Evolutionary conservation across 805 yeast species (phyloP), one percentile per base, ranked within the genome.

Genomic region (Pichia heedii): DNA sequence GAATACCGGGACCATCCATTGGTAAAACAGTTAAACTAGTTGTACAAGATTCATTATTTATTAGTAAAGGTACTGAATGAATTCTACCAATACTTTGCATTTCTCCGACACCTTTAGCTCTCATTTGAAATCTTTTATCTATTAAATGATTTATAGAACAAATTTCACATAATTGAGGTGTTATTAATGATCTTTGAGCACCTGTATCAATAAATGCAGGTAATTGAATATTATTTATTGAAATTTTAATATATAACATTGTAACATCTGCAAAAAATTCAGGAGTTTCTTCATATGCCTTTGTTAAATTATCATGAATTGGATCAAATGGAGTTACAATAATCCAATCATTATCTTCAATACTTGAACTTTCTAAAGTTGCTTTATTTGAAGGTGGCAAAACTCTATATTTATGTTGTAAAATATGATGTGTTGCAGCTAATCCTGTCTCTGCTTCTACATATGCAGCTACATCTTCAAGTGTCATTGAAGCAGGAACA

Each of bases 151-250:
- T 64, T 22, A 93, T 65, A 2, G 84, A 84, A 46, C 89, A 76
- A 39, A 69, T 66, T 48, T 82, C 84, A 0, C 95, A 96, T 50
- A 89, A 68, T 35, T 69, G 66, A 1, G 94, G 84, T 27, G 88
- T 79, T 56, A 93, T 77, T 34, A 93, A 81, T 0, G 98, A 88
- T 24, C 77, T 69, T 61, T 88, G 96, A 0, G 99, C 97, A 2
- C 99, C 98, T 0, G 97, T 79, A 60, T 93, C 99, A 5, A 93
- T 95, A 67, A 93, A 87, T 0, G 97, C 97, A 58, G 85, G 85
- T 3, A 88, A 82, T 20, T 81, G 79, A 37, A 72, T 69, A 1
- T 93, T 90, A 55, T 93, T 89, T 32, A 90, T 81, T 51, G 77
- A 81, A 34, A 87, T 70, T 44, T 79, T 71, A 15, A 93, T 78